These are phyloP conservation scores for Pseudoperonospora humuli DNA, from an alignment of 352 stramenopile species.

Conservation along the genomic window DNA sequence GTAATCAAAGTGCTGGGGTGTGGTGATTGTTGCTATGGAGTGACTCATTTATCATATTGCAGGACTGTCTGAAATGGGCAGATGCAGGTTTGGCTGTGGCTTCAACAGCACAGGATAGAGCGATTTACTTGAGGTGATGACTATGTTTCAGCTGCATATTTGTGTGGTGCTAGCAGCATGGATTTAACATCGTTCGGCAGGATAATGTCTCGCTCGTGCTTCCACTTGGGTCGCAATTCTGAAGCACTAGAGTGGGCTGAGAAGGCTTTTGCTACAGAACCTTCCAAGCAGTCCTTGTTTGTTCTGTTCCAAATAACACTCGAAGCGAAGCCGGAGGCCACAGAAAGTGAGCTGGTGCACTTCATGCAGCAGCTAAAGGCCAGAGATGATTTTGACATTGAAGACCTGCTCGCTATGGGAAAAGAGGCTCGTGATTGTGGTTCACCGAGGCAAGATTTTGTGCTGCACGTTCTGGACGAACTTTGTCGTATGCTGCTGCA, in stretches of 20 bases:
- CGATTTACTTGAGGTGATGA: constrained; percentile 48
- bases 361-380: constrained; percentile 33
- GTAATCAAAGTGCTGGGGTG: constrained; percentile 15
- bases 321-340: constrained; percentile 3
- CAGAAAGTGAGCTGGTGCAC: constrained; percentile 8
- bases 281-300: constrained; percentile 56
- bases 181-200: constrained; percentile 9
- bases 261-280: constrained; percentile 38
- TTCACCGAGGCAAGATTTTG: constrained; percentile 25
- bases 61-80: constrained; percentile 51
- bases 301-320: constrained; percentile 43
- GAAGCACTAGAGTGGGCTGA: constrained; percentile 36
- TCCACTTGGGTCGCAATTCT: constrained; percentile 27
- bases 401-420: constrained; percentile 51
- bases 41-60: neutral
- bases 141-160: neutral
- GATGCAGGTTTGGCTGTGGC: constrained; percentile 20
- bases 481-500: constrained; percentile 23
- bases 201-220: constrained; percentile 25
- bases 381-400: constrained; percentile 54
- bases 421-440: constrained; percentile 29
- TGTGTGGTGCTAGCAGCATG: neutral
- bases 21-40: neutral
- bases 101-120: constrained; percentile 23
- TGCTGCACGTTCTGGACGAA: constrained; percentile 48